Evolutionary conservation across 176 grass and related monocot species (phyloP).

Genomic region (Musa troglodytarum): DNA sequence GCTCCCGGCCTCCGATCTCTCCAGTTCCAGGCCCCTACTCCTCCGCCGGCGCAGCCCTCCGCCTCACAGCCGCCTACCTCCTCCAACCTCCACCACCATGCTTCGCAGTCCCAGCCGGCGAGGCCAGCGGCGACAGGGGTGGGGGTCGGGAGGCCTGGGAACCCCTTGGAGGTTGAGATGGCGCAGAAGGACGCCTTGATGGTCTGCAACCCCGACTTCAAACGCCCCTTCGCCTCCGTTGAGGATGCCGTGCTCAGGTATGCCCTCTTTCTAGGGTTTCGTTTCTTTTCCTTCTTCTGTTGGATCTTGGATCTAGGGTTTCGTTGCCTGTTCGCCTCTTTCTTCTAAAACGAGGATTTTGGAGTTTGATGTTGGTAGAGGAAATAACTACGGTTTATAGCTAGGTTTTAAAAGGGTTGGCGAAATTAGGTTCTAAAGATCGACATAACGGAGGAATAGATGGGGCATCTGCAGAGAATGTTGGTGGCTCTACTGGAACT

Average conservation of each 20-base stretch:
- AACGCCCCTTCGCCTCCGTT: slow-evolving; percentile 49
- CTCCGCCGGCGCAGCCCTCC: slow-evolving; percentile 11
- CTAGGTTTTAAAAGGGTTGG: background rate
- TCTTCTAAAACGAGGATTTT: too few species aligned
- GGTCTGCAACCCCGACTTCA: slow-evolving; percentile 44
- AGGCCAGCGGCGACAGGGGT: background rate
- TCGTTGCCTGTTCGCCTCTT: background rate
- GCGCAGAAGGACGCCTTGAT: slow-evolving; percentile 48
- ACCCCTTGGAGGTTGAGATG: slow-evolving; percentile 40
- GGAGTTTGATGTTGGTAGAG: background rate
- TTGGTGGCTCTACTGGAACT: too few species aligned
- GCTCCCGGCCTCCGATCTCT: slow-evolving; percentile 67
- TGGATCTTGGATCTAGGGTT: background rate
- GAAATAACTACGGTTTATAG: background rate
- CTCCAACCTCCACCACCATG: slow-evolving; percentile 16
- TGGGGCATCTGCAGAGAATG: too few species aligned
- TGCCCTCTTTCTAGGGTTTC: background rate
- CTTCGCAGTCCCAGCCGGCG: slow-evolving; percentile 25
- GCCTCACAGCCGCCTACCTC: slow-evolving; percentile 18
- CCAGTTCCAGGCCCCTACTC: slow-evolving; percentile 27
- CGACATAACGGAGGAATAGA: background rate
- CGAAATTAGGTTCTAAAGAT: background rate
- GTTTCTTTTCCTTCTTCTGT: background rate
- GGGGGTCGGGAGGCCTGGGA: slow-evolving; percentile 17
- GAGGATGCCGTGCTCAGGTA: slow-evolving; percentile 57